A percentile compares a stretch with the other conserved stretches of the same genome.
Evolutionary conservation across 257 asterid genomes (phyloP).

Genomic region (Jasminum sambac): DNA sequence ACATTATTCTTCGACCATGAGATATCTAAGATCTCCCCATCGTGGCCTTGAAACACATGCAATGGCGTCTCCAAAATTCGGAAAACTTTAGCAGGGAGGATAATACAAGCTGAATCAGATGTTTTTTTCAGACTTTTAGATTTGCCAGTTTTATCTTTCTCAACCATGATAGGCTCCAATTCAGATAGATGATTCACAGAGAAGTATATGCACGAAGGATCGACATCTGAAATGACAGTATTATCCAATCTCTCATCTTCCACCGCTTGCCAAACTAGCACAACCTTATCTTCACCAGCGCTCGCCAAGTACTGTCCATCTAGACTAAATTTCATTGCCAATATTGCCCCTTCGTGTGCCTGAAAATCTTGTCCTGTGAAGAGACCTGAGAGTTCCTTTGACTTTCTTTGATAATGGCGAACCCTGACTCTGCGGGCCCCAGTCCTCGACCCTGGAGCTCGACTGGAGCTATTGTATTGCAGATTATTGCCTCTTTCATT

Average conservation of each 20-base stretch:
- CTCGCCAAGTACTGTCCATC: conserved; percentile 83
- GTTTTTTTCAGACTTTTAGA: conserved; percentile 46
- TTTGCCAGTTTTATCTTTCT: conserved; percentile 50
- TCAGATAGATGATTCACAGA: conserved; percentile 69
- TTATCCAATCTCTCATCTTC: conserved; percentile 72
- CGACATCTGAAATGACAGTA: conserved; percentile 57
- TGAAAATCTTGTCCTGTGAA: conserved; percentile 72
- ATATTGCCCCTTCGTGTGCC: conserved; percentile 82
- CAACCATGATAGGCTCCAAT: conserved; percentile 52
- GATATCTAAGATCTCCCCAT: conserved; percentile 71
- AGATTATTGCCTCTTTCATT: conserved; percentile 31
- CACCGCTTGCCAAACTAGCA: conserved; percentile 82
- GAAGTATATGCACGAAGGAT: conserved; percentile 84
- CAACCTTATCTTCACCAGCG: conserved; percentile 81
- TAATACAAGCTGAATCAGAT: conserved; percentile 73
- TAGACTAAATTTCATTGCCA: conserved; percentile 79
- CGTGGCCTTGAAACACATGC: conserved; percentile 75
- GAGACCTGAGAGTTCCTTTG: conserved; percentile 83
- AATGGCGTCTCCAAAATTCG: conserved; percentile 72
- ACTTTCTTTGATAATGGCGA: conserved; percentile 46
- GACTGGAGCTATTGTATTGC: conserved; percentile 21
- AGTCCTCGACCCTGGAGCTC: conserved; percentile 23
- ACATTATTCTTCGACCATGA: conserved; percentile 86
- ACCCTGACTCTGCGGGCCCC: conserved; percentile 60
- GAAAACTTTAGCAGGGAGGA: conserved; percentile 76